Conservation (phyloP, 805 yeast genomes). For the Zygoascus biomembranicola region DNA sequence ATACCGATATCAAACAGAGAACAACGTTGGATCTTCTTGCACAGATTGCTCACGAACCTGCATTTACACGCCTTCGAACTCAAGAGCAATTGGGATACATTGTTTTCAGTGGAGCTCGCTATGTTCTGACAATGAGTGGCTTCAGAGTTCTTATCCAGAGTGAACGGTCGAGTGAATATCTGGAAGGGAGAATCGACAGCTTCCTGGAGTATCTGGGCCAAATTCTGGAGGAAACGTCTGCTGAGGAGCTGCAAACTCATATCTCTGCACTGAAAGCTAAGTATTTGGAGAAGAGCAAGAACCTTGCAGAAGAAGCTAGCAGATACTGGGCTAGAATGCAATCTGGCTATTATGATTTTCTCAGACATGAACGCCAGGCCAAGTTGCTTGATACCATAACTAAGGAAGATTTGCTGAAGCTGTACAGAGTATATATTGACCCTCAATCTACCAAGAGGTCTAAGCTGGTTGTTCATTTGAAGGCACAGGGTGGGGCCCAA, state of each 20-base stretch:
- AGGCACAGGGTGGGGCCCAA: conserved; percentile 36
- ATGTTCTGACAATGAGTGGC: conserved; percentile 65
- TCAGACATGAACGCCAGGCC: conserved; percentile 49
- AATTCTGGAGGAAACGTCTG: conserved; percentile 43
- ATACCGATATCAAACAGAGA: conserved; percentile 36
- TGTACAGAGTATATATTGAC: conserved; percentile 41
- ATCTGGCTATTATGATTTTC: conserved; percentile 73
- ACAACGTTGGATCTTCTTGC: conserved; percentile 57
- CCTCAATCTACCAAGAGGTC: conserved; percentile 31
- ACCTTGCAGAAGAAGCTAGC: conserved; percentile 65
- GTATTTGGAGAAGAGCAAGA: conserved; percentile 65
- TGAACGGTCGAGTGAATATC: conserved; percentile 64
- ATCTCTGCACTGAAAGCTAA: conserved; percentile 59
- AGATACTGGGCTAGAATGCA: conserved; percentile 61
- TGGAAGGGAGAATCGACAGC: conserved; percentile 67
- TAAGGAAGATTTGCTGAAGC: conserved; percentile 48
- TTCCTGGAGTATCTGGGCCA: conserved; percentile 45
- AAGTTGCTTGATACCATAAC: conserved; percentile 44
- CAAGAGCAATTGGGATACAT: conserved; percentile 94
- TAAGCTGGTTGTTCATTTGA: conserved; percentile 52
- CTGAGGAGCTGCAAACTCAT: conserved; percentile 59
- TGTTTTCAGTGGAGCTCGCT: conserved; percentile 69
- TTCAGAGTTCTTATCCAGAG: conserved; percentile 74
- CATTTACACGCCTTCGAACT: conserved; percentile 82
- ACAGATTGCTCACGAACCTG: conserved; percentile 76